phyloP scores from a whole-genome alignment of 345 rosid genomes.

The Psidium friedrichsthalianum region DNA sequence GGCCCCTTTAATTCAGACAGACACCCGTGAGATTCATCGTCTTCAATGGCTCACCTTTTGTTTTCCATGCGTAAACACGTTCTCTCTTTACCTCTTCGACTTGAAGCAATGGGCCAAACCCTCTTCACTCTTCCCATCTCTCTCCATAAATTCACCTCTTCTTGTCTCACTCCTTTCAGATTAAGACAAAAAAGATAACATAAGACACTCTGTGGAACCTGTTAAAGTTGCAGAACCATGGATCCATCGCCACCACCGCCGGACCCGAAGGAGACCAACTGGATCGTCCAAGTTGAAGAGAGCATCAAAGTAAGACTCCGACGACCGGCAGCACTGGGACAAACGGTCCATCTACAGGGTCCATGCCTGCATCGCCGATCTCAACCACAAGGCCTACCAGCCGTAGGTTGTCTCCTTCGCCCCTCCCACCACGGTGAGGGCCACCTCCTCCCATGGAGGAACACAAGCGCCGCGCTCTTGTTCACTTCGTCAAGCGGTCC shows the following conservation, averaged over 20 bases:
- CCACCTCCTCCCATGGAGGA: conserved; percentile 1
- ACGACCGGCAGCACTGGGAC: conserved; percentile 10
- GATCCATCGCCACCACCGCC: not conserved
- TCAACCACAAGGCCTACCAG: conserved; percentile 20
- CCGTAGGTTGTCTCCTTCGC: not conserved
- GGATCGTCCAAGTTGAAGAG: too few species aligned
- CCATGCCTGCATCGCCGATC: conserved; percentile 11
- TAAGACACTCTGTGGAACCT: not conserved
- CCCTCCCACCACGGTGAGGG: not conserved
- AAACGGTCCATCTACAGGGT: conserved; percentile 30
- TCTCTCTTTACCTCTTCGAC: not conserved
- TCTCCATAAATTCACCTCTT: not conserved
- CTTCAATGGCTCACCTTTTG: too few species aligned
- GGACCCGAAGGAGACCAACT: too few species aligned
- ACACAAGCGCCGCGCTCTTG: conserved; percentile 29
- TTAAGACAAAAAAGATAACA: not conserved
- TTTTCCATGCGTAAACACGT: too few species aligned
- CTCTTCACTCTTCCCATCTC: not conserved
- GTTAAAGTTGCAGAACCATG: too few species aligned
- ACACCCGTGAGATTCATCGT: too few species aligned
- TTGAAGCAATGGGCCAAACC: not conserved
- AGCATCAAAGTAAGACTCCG: not conserved
- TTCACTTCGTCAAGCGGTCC: conserved; percentile 6
- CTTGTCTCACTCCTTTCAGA: not conserved
- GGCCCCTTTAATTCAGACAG: too few species aligned